Evolutionary conservation across 148 eudicot genomes (phyloP), one percentile per base, ranked within the genome.

Genomic region (Spergularia bocconei): DNA sequence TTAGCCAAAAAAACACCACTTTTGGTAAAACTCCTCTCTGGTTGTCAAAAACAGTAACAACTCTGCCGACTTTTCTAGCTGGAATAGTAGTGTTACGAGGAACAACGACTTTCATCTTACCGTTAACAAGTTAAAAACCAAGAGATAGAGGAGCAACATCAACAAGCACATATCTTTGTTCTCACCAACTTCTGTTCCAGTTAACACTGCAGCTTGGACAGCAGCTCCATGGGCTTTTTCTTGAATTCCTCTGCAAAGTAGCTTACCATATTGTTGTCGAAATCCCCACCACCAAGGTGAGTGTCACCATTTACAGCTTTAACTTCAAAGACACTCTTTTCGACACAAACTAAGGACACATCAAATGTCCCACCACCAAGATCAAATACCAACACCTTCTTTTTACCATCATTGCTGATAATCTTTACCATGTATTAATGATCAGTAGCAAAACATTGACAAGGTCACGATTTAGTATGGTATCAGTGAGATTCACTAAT

Each of bases 211-310:
- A 56, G 83, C 80, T 15, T 75, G 63, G 17, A 66, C 67, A 29
- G 76, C 80, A 50, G 83, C 83, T 2, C 83, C 83, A 67, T 71
- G 25, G 33, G 79, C 69, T 77, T 67, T 25, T 52, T 81, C 65
- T 73, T 51, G 50, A 77, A 72, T 17, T 81, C 80, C 29, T 41
- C 73, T 20, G 60, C 74, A 77, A 81, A 77, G 53, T 59, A 52
- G 13, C 33, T 57, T 11, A 76, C 70, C 77, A 77, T 10, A 15
- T 64, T 81, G 36, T 57, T 70, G 39, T 77, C 74, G 8, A 77
- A 62, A 21, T 77, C 80, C 33, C 54, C 75, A 38, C 80, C 80
- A 4, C 83, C 83, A 4, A 81, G 72, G n/a, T 81, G 83, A 0
- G 84, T 77, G 20, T 81, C 66, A 41, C 80, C 80, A 64, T 25